A percentile compares a stretch with the other conserved stretches of the same genome.
phyloP scores from a whole-genome alignment of 2,329 filamentous ascomycete genomes.

The Fusarium zealandicum region DNA sequence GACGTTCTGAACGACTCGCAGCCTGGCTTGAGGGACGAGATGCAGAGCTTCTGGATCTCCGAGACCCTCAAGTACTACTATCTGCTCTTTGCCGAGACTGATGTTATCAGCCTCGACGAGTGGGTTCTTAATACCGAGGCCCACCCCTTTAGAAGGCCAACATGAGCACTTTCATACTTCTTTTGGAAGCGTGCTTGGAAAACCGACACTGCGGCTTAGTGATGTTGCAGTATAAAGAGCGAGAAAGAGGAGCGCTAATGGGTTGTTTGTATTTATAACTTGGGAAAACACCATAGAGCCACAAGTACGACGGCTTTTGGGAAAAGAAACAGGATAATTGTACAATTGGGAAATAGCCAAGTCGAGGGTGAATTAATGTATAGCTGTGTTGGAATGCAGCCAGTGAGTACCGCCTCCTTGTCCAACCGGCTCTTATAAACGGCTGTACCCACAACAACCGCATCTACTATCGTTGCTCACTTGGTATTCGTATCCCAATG shows the following conservation, averaged over 20 bases:
- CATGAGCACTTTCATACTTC: conserved; percentile 10
- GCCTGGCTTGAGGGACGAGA: conserved; percentile 62
- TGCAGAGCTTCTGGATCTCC: conserved; percentile 91
- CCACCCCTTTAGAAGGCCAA: conserved; percentile 62
- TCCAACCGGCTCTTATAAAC: too few species aligned
- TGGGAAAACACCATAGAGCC: conserved; percentile 10
- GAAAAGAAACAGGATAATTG: conserved; percentile 21
- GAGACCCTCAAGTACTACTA: conserved; percentile 96
- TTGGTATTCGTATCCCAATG: conserved; percentile 22
- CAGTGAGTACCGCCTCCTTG: neutral
- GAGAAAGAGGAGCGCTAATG: neutral
- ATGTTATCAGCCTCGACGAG: conserved; percentile 71
- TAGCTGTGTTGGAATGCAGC: conserved; percentile 11
- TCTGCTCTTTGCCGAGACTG: conserved; percentile 74
- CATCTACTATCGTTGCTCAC: neutral
- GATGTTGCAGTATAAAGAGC: neutral
- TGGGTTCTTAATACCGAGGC: conserved; percentile 73
- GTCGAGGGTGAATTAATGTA: conserved; percentile 25
- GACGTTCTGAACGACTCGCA: conserved; percentile 61
- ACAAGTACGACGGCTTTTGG: conserved; percentile 23
- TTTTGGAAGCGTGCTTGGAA: conserved; percentile 2
- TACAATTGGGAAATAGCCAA: conserved; percentile 16
- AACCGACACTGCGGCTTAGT: neutral
- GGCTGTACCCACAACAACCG: too few species aligned
- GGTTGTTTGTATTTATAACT: conserved; percentile 6